These are phyloP conservation scores for Cytospora mali DNA, from an alignment of 2,329 filamentous ascomycete species.

Conservation along the genomic window DNA sequence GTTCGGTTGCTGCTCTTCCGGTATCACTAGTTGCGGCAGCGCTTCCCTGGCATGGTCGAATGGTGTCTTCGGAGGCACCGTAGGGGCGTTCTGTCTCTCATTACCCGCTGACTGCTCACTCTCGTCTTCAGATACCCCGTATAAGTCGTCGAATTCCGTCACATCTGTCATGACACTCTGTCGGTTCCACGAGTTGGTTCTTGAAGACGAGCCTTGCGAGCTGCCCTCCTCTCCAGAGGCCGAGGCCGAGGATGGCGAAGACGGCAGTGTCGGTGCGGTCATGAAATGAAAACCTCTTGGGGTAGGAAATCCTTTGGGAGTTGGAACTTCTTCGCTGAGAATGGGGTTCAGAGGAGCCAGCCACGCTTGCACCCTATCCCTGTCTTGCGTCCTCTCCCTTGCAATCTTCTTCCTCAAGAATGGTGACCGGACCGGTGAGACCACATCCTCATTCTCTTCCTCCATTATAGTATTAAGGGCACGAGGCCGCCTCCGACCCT, in stretches of 20 bases:
- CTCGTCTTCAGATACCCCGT: constrained; percentile 84
- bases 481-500: constrained; percentile 55
- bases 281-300: constrained; percentile 69
- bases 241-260: constrained; percentile 60
- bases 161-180: constrained; percentile 64
- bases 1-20: constrained; percentile 32
- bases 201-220: constrained; percentile 52
- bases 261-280: constrained; percentile 63
- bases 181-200: constrained; percentile 64
- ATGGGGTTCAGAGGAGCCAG: constrained; percentile 54
- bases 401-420: constrained; percentile 34
- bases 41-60: constrained; percentile 41
- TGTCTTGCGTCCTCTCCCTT: constrained; percentile 34
- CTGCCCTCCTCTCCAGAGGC: constrained; percentile 43
- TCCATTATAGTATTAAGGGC: constrained; percentile 69
- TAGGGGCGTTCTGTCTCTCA: constrained; percentile 37
- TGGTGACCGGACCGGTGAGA: constrained; percentile 32
- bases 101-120: constrained; percentile 44
- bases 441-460: constrained; percentile 49
- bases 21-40: constrained; percentile 58
- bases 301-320: constrained; percentile 66
- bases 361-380: constrained; percentile 59
- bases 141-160: constrained; percentile 83
- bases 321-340: constrained; percentile 21
- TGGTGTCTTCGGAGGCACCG: constrained; percentile 28